Base-by-base conservation (phyloP, 2,329 filamentous ascomycete genomes). In the Aspergillus sp. region DNA sequence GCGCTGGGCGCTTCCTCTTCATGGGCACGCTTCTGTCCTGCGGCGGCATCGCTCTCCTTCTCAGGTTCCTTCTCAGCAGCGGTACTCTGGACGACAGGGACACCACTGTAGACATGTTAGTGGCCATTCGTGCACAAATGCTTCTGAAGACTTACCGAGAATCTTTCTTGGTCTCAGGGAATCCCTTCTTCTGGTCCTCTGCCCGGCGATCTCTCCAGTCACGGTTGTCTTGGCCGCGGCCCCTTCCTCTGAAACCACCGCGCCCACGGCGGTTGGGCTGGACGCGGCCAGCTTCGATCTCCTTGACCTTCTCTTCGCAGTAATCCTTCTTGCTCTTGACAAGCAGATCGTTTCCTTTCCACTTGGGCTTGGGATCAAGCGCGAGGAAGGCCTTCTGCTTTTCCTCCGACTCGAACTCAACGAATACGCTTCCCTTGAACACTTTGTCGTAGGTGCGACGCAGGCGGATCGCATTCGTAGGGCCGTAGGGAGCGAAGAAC, bases 381-480 rank as follows among this genome's bases (percentile, higher is more conserved):
- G 68, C 76, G 40, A 95, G 66, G 64, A 98, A 98, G 37, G 78
- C 77, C 58, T 86, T 72, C 50, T 84, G 80, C 14, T 76, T 72
- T 46, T 93, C 84, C 52, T 86, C 80, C 30, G 75, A 75, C 41
- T 75, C 72, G 60, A 96, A 98, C 61, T 95, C 89, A 44, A 94
- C 85, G 55, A 95, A 96, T 37, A 94, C 85, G 46, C 86, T 94
- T 47, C 89, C 86, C 73, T 98, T 98, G 78, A 96, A 98, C 32
- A 72, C 65, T 51, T 78, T 78, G 30, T 74, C 64, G 39, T 79
- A 67, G 26, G 72, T 69, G 45, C 91, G 86, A 47, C 93, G 85
- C 42, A 98, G 81, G 53, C 89, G 88, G 41, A 98, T 80, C 29
- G 80, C 75, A 52, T 83, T 85, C 49, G 85, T 75, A 19, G 82